phyloP scores from a whole-genome alignment of 2,329 filamentous ascomycete genomes.

The Fusarium annulatum region DNA sequence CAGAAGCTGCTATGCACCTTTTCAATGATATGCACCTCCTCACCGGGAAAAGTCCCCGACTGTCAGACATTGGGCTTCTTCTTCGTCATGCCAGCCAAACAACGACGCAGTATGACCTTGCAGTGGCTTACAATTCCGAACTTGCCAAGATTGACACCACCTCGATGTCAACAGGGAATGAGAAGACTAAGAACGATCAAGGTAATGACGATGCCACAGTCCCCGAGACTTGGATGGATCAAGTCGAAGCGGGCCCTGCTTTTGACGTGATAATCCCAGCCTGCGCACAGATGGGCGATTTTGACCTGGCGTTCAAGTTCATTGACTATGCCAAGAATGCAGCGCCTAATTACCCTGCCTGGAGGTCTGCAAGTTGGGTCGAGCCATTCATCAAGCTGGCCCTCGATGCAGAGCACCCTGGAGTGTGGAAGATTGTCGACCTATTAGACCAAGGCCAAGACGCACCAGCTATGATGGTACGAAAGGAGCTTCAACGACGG shows the following conservation, averaged over 20 bases:
- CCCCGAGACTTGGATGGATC: conserved; percentile 13
- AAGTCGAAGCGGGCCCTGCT: conserved; percentile 22
- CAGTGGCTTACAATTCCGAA: conserved; percentile 46
- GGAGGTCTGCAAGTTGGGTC: conserved; percentile 43
- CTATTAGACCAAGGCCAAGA: conserved; percentile 38
- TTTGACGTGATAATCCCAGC: conserved; percentile 46
- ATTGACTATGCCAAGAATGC: conserved; percentile 26
- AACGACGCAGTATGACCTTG: conserved; percentile 42
- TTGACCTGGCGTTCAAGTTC: conserved; percentile 51
- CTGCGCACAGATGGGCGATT: conserved; percentile 45
- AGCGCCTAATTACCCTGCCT: not conserved
- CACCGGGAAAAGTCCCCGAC: conserved; percentile 44
- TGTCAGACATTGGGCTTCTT: conserved; percentile 46
- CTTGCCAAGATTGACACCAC: conserved; percentile 24
- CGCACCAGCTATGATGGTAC: conserved; percentile 35
- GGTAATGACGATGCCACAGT: not conserved
- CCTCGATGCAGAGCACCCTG: conserved; percentile 45
- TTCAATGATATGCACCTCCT: conserved; percentile 47
- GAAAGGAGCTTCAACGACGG: conserved; percentile 41
- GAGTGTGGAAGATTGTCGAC: conserved; percentile 51
- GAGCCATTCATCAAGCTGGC: conserved; percentile 44
- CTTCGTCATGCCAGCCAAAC: conserved; percentile 44
- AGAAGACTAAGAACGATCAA: not conserved
- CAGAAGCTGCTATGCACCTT: conserved; percentile 48
- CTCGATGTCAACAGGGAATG: not conserved